Evolutionary conservation across 2,329 filamentous ascomycete species (phyloP).

Genomic region (Pseudocercospora ulei): DNA sequence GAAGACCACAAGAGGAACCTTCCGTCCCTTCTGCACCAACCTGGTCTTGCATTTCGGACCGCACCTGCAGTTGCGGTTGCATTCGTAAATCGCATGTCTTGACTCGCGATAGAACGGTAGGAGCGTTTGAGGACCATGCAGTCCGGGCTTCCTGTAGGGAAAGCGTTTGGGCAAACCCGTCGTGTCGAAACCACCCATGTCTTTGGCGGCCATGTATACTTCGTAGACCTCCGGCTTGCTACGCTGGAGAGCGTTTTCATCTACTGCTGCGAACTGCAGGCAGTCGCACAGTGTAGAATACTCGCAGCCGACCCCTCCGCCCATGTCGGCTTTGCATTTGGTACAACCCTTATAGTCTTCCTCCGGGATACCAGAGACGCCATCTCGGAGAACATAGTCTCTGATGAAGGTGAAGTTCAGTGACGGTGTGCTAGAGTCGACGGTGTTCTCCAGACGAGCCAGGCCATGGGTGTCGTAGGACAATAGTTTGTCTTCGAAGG

Average conservation of each 20-base stretch:
- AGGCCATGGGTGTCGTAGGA: slow-evolving; percentile 21
- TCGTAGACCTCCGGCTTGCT: slow-evolving; percentile 21
- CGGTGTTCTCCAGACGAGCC: slow-evolving; percentile 45
- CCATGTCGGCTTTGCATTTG: slow-evolving; percentile 50
- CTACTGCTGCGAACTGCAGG: slow-evolving; percentile 51
- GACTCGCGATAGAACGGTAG: slow-evolving; percentile 38
- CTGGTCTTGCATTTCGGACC: slow-evolving; percentile 58
- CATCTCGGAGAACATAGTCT: slow-evolving; percentile 49
- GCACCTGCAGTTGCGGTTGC: slow-evolving; percentile 62
- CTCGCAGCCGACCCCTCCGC: slow-evolving; percentile 50
- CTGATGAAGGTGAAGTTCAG: slow-evolving; percentile 60
- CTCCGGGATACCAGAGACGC: slow-evolving; percentile 50
- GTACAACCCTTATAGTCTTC: slow-evolving; percentile 57
- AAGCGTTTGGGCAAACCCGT: slow-evolving; percentile 45
- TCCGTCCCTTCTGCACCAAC: slow-evolving; percentile 64
- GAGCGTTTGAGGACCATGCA: slow-evolving; percentile 24
- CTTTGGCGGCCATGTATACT: slow-evolving; percentile 17
- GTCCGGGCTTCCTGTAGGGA: slow-evolving; percentile 48
- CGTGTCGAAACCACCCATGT: slow-evolving; percentile 29
- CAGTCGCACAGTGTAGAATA: slow-evolving; percentile 56
- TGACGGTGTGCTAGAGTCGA: slow-evolving; percentile 49
- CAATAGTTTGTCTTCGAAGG: slow-evolving; percentile 33
- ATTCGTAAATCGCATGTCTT: slow-evolving; percentile 61
- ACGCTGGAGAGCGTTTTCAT: slow-evolving; percentile 34
- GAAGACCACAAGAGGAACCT: slow-evolving; percentile 65